Conservation (phyloP, 352 stramenopile species). For the Phytopythium litorale region DNA sequence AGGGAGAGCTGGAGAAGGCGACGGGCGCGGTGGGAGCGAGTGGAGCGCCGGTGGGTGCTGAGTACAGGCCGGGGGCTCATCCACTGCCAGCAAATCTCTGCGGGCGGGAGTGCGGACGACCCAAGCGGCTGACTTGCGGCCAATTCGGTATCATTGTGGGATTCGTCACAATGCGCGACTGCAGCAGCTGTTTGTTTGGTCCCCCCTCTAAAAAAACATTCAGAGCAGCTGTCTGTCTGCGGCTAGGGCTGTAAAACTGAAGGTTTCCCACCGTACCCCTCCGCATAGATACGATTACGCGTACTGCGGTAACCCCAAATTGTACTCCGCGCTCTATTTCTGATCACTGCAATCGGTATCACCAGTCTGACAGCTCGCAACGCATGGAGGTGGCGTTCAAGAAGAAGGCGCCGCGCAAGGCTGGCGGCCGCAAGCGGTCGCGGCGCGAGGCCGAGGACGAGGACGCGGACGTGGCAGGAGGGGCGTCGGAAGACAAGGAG, state of each 20-base stretch:
- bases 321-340: not conserved
- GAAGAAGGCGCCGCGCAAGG: conserved; percentile 47
- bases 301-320: not conserved
- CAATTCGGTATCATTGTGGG: no score
- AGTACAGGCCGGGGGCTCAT: no score
- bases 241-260: not conserved
- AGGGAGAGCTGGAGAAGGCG: no score
- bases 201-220: not conserved
- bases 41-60: no score
- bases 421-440: conserved; percentile 30
- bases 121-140: no score
- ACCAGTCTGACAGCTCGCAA: no score
- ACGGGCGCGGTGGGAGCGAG: no score
- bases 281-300: not conserved
- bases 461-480: conserved; percentile 11
- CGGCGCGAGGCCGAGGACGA: conserved; percentile 20
- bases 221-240: not conserved
- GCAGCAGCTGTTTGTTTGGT: not conserved
- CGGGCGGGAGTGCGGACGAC: no score
- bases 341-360: not conserved
- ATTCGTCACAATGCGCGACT: no score
- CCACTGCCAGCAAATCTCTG: no score
- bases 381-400: conserved; percentile 47
- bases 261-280: not conserved
- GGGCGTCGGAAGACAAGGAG: conserved; percentile 14